Conservation (phyloP, 305 asterid species). For the Plantago coronopus region DNA sequence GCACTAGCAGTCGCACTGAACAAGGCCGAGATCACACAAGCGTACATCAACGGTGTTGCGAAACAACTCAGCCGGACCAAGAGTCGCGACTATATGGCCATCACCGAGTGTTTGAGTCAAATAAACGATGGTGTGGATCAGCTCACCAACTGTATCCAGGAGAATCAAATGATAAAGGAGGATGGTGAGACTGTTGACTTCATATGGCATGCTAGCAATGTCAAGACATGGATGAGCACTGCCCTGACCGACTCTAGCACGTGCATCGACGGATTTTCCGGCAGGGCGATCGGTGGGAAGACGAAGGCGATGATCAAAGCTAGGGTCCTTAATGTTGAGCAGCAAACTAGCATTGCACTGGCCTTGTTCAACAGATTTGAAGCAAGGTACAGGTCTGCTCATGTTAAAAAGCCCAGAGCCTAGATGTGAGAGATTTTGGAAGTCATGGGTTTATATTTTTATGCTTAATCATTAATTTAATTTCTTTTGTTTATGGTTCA, state of each 20-base stretch:
- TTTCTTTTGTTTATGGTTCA: neutral
- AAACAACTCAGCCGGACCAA: slow-evolving; percentile 29
- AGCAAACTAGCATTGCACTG: slow-evolving; percentile 50
- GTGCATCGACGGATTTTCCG: slow-evolving; percentile 54
- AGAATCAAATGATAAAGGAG: slow-evolving; percentile 36
- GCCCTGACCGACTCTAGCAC: slow-evolving; percentile 49
- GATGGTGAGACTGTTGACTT: slow-evolving; percentile 28
- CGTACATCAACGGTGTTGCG: slow-evolving; percentile 37
- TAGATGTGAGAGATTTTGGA: slow-evolving; percentile 18
- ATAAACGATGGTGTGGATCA: slow-evolving; percentile 54
- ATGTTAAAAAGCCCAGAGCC: slow-evolving; percentile 24
- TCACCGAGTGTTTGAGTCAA: slow-evolving; percentile 51
- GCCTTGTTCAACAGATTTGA: slow-evolving; percentile 55
- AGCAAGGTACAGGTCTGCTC: slow-evolving; percentile 39
- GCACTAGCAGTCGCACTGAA: slow-evolving; percentile 46
- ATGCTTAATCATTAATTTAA: slow-evolving; percentile 2
- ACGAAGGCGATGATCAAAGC: slow-evolving; percentile 44
- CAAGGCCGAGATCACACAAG: slow-evolving; percentile 40
- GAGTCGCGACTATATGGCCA: slow-evolving; percentile 27
- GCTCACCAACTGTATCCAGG: slow-evolving; percentile 45
- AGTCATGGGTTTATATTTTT: neutral
- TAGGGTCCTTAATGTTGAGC: slow-evolving; percentile 47
- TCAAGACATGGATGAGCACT: slow-evolving; percentile 64
- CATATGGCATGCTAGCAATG: slow-evolving; percentile 63
- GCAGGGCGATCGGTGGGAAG: slow-evolving; percentile 43